phyloP scores from a whole-genome alignment of 129 eudicot species.

The Chrysanthemum makinoi region DNA sequence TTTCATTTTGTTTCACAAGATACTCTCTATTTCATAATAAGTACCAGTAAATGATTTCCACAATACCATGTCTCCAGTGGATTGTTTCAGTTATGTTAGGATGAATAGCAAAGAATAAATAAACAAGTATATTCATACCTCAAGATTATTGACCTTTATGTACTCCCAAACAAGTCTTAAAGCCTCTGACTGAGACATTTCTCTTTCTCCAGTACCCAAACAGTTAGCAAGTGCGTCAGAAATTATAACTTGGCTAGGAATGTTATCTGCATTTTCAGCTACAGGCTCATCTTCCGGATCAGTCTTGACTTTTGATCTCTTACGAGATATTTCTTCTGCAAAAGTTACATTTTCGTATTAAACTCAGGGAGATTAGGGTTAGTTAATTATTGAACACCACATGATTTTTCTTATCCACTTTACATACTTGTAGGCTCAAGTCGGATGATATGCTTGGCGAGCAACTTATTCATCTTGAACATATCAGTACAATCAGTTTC shows the following conservation, averaged over 20 bases:
- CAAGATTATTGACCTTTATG: conserved; percentile 72
- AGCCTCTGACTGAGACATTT: conserved; percentile 75
- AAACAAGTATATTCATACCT: conserved; percentile 41
- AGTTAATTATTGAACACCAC: not conserved
- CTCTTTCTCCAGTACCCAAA: conserved; percentile 71
- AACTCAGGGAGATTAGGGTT: not conserved
- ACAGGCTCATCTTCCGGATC: conserved; percentile 35
- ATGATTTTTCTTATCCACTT: conserved; percentile 7
- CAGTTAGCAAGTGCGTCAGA: conserved; percentile 82
- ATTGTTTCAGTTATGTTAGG: not conserved
- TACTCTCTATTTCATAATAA: not conserved
- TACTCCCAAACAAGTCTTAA: conserved; percentile 79
- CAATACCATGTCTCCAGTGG: conserved; percentile 8
- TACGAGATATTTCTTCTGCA: conserved; percentile 66
- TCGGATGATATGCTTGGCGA: conserved; percentile 77
- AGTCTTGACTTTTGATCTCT: conserved; percentile 45
- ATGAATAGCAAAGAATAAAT: not conserved
- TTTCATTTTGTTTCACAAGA: not conserved
- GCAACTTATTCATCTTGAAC: conserved; percentile 96
- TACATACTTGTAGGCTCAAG: conserved; percentile 83
- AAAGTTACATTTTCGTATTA: conserved; percentile 6
- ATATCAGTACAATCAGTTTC: conserved; percentile 88
- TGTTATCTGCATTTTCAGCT: conserved; percentile 42
- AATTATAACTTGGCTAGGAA: conserved; percentile 50
- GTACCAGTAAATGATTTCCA: not conserved